Evolutionary conservation across 345 rosid genomes (phyloP).

Genomic region (Populus pruinosa): DNA sequence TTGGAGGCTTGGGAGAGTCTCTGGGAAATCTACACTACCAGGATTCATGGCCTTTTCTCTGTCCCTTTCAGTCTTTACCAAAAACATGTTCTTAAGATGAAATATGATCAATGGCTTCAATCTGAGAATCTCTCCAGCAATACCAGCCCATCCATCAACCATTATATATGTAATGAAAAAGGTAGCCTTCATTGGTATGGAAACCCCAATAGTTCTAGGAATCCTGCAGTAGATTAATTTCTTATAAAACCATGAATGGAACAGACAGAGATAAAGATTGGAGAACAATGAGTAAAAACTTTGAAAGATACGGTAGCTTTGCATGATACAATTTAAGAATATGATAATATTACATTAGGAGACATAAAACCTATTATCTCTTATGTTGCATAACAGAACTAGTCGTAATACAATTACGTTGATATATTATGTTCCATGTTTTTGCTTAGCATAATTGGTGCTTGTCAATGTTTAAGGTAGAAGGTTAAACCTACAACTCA

Average conservation of each 20-base stretch:
- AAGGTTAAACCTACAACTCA: background rate
- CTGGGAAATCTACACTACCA: constrained; percentile 74
- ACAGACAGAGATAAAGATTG: background rate
- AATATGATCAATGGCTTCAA: constrained; percentile 76
- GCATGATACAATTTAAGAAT: background rate
- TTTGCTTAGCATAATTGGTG: background rate
- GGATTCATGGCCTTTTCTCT: constrained; percentile 85
- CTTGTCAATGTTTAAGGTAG: background rate
- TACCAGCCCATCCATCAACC: constrained; percentile 99
- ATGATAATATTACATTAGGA: background rate
- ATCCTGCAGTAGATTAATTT: constrained; percentile 46
- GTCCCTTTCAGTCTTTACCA: constrained; percentile 87
- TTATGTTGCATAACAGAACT: background rate
- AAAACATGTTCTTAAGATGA: constrained; percentile 86
- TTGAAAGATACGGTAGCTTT: no score
- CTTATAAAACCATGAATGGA: background rate
- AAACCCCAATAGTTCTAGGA: constrained; percentile 92
- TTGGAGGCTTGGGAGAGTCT: constrained; percentile 85
- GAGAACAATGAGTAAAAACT: background rate
- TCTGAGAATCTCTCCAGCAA: constrained; percentile 88
- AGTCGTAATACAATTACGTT: no score
- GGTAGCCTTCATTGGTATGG: constrained; percentile 99
- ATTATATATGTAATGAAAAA: constrained; percentile 89
- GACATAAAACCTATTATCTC: background rate
- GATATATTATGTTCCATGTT: background rate